Evolutionary conservation across 1,139 yeast species (phyloP).

Genomic region (Lodderomyces orthopsilosis): DNA sequence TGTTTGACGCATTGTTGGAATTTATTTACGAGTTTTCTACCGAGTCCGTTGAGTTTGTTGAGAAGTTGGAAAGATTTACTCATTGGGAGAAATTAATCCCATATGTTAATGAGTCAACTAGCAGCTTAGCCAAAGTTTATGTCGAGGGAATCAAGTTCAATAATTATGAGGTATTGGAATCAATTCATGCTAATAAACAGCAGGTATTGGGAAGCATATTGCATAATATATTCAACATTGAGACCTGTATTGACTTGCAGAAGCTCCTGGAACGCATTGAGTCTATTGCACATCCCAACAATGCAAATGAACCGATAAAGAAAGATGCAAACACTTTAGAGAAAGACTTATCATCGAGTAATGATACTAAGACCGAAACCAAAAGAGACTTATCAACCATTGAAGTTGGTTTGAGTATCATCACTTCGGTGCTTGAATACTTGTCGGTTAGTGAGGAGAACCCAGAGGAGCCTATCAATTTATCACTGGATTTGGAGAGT

Average conservation of each 20-base stretch:
- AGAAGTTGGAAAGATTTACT: constrained; percentile 19
- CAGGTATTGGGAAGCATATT: constrained; percentile 24
- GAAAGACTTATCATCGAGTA: constrained; percentile 6
- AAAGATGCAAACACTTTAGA: constrained; percentile 30
- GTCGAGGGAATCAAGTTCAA: constrained; percentile 63
- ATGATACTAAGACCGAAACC: constrained; percentile 33
- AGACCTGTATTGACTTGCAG: constrained; percentile 43
- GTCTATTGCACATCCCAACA: constrained; percentile 22
- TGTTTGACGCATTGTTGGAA: constrained; percentile 56
- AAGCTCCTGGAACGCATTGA: constrained; percentile 33
- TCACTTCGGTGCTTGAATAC: constrained; percentile 72
- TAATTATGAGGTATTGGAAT: constrained; percentile 42
- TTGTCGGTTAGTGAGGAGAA: constrained; percentile 30
- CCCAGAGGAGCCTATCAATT: constrained; percentile 20
- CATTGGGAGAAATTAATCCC: constrained; percentile 10
- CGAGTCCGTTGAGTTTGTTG: constrained; percentile 59
- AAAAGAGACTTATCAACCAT: constrained; percentile 58
- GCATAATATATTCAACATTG: constrained; percentile 23
- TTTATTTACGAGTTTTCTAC: constrained; percentile 65
- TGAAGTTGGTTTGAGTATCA: constrained; percentile 69
- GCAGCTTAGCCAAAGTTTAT: constrained; percentile 49
- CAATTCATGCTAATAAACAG: constrained; percentile 18
- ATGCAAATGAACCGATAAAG: constrained; percentile 33
- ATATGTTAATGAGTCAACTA: constrained; percentile 17
- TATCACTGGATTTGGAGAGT: constrained; percentile 22